phyloP scores from a whole-genome alignment of 2,329 filamentous ascomycete genomes.

The Mollisia scopiformis region DNA sequence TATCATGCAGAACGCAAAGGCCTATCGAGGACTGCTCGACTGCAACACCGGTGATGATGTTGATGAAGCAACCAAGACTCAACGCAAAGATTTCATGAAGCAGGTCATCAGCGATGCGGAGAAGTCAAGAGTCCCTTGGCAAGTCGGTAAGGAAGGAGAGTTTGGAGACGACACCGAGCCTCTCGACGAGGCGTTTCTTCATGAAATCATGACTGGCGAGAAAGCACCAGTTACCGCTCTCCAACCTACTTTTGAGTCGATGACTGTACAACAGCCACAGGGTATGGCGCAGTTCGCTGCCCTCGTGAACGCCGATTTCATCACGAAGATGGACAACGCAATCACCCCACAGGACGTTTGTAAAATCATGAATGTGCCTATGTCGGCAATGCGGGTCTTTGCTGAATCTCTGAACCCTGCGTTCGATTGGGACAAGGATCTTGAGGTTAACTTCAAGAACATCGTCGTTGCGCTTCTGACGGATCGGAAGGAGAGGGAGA shows the following conservation, averaged over 20 bases:
- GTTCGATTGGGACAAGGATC: conserved; percentile 16
- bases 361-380: conserved; percentile 15
- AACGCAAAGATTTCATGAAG: conserved; percentile 5
- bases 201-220: conserved; percentile 21
- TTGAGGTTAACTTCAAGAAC: conserved; percentile 16
- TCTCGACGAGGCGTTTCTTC: conserved; percentile 17
- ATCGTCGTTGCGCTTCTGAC: conserved; percentile 15
- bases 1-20: conserved; percentile 24
- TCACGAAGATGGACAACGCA: conserved; percentile 9
- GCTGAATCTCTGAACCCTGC: conserved; percentile 19
- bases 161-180: conserved; percentile 21
- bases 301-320: conserved; percentile 7
- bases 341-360: conserved; percentile 18
- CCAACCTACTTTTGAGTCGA: neutral
- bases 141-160: conserved; percentile 22
- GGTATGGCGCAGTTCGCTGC: conserved; percentile 11
- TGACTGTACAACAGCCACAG: neutral
- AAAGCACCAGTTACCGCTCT: neutral
- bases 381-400: conserved; percentile 19
- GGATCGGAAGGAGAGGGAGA: conserved; percentile 14
- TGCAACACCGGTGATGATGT: neutral
- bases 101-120: conserved; percentile 21
- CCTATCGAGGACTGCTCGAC: conserved; percentile 18
- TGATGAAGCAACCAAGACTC: conserved; percentile 3
- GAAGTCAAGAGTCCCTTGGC: conserved; percentile 18